These are phyloP conservation scores for Alternaria postmessia DNA, from an alignment of 2,329 filamentous ascomycete species.

Conservation along the genomic window DNA sequence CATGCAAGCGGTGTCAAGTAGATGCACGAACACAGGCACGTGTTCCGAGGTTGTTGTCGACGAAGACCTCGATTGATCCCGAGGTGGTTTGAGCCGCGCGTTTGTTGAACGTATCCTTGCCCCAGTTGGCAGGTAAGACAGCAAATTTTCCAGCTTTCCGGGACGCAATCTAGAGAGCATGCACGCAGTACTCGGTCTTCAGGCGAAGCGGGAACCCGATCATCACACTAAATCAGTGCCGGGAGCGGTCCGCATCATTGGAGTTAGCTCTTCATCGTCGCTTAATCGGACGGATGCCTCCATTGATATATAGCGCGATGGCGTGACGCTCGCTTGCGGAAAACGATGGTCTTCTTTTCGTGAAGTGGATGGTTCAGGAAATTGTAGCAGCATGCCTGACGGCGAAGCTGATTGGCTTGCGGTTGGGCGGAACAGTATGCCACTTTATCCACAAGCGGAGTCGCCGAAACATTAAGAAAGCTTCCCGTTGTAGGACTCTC, in stretches of 20 bases:
- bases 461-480: neutral
- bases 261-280: neutral
- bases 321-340: neutral
- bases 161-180: neutral
- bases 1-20: neutral
- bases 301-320: neutral
- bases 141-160: neutral
- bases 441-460: neutral
- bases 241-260: slow-evolving; percentile 8
- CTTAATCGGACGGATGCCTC: neutral
- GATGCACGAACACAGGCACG: slow-evolving; percentile 1
- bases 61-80: neutral
- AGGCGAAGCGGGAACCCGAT: neutral
- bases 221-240: neutral
- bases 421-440: neutral
- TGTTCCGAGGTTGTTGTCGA: neutral
- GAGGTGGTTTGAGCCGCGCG: neutral
- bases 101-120: neutral
- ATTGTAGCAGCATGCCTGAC: neutral
- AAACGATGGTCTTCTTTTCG: neutral
- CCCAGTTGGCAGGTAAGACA: neutral
- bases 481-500: neutral
- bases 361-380: neutral
- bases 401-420: neutral
- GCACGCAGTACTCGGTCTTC: neutral